Conservation (phyloP, 2,329 filamentous ascomycete genomes). For the Dactylellina haptotyla region DNA sequence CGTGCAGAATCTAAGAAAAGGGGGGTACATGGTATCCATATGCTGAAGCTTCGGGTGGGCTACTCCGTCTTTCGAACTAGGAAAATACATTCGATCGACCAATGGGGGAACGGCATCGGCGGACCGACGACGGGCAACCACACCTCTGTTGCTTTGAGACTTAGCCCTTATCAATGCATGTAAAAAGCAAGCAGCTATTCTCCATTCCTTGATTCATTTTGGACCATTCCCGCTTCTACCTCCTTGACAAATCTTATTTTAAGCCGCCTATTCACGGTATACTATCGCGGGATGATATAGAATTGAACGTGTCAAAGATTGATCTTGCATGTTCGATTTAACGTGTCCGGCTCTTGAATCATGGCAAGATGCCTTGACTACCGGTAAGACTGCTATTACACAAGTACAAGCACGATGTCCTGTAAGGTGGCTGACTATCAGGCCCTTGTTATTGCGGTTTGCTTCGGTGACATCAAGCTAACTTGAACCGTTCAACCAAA, state of each 20-base stretch:
- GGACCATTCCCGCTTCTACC: neutral
- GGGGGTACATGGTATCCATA: neutral
- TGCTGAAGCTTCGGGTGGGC: neutral
- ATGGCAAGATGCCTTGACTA: neutral
- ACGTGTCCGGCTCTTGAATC: no score
- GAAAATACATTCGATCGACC: neutral
- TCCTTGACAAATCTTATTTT: conserved; percentile 44
- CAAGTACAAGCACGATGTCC: neutral
- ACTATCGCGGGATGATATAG: neutral
- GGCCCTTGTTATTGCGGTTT: neutral
- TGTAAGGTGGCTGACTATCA: neutral
- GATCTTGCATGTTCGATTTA: neutral
- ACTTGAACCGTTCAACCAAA: no score
- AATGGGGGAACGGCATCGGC: conserved; percentile 37
- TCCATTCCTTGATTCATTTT: conserved; percentile 34
- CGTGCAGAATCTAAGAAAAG: conserved; percentile 10
- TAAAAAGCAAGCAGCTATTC: conserved; percentile 22
- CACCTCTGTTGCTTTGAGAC: neutral
- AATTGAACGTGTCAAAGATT: neutral
- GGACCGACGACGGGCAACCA: conserved; percentile 31
- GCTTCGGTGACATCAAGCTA: neutral
- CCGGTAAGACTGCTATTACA: no score
- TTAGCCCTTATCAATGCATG: conserved; percentile 18
- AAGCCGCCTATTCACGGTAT: conserved; percentile 12
- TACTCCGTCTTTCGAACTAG: neutral